These are phyloP conservation scores for Choiromyces venosus DNA, from an alignment of 495 filamentous ascomycete species.

Conservation along the genomic window DNA sequence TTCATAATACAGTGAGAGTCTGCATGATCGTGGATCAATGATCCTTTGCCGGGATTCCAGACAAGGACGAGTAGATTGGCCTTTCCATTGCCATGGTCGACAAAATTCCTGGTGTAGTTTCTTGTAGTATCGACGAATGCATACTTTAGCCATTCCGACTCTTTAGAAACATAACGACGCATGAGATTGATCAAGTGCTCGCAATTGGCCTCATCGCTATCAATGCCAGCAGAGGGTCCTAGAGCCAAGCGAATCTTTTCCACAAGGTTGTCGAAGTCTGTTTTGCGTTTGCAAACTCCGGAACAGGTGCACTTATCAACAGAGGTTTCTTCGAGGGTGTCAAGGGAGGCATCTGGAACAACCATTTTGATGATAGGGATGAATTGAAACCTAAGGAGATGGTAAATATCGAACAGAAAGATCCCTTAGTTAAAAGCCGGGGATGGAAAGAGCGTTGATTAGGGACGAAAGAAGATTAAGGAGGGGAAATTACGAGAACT, in stretches of 20 bases:
- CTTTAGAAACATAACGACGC: conserved; percentile 61
- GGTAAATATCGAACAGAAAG: background rate
- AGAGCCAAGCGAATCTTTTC: conserved; percentile 63
- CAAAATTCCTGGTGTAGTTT: conserved; percentile 79
- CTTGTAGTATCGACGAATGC: conserved; percentile 60
- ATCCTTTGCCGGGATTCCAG: conserved; percentile 81
- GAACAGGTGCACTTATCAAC: background rate
- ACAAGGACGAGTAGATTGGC: conserved; percentile 84
- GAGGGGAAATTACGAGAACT: background rate
- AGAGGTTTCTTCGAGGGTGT: background rate
- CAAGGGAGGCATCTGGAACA: background rate
- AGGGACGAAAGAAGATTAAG: background rate
- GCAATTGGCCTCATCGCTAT: conserved; percentile 72
- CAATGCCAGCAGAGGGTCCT: conserved; percentile 71
- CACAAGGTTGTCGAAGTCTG: conserved; percentile 64
- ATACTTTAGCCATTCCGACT: conserved; percentile 65
- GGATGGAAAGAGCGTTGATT: background rate
- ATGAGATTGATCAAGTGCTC: conserved; percentile 62
- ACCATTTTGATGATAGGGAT: background rate
- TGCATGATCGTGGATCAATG: conserved; percentile 79
- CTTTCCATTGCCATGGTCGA: conserved; percentile 86
- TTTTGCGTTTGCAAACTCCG: background rate
- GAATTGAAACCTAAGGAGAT: background rate
- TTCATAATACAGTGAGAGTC: conserved; percentile 73
- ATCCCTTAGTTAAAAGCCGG: background rate